Base-by-base conservation (phyloP, 768 basidiomycete species). In the Kondoa subrosea region DNA sequence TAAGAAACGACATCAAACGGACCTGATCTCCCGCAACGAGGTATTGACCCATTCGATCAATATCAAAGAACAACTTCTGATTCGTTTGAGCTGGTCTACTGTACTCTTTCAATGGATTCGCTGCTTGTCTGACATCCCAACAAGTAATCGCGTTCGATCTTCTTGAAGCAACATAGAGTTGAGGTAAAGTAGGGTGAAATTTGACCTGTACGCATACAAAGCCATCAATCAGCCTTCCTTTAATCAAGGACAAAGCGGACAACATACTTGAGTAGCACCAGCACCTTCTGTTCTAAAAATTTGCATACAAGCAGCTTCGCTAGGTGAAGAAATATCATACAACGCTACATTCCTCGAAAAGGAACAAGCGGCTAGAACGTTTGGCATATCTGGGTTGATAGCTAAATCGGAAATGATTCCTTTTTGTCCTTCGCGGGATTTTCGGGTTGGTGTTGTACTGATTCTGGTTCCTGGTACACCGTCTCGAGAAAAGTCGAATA, bases 361-460 rank as follows among this genome's bases (percentile, higher is more conserved):
- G 3, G 83, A 87, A 0, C 90, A 91, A 4, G 88, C 90, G 0
- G 90, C 91, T 71, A 84, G 91, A 16, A 85, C 78, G 56, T 84
- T 84, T 0, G 79, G 77, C 34, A 81, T 79, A 58, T 83, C 83
- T 0, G 85, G 81, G 21, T 84, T 85, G 76, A 95, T 91, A 0
- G 88, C 84, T 2, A 97, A 77, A 0, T 89, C 78, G 2, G 91
- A 91, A 57, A 96, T 82, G 69, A 96, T 89, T 0, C 92, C 92
- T 81, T 91, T 93, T 58, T 95, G 80, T 0, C 91, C 92, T 64
- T 88, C 85, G 72, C 84, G 85, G 69, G 85, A 87, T 75, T 87
- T 88, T 75, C 85, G 85, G 0, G 84, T 84, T 0, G 85, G 84
- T 0, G 84, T 85, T 0, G 87, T 90, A 17, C 78, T 81, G 1